Percentiles rank a stretch among this genome's conserved stretches.
Conservation (phyloP, 371 early-diverging fungal species). For the Smittium culicis region DNA sequence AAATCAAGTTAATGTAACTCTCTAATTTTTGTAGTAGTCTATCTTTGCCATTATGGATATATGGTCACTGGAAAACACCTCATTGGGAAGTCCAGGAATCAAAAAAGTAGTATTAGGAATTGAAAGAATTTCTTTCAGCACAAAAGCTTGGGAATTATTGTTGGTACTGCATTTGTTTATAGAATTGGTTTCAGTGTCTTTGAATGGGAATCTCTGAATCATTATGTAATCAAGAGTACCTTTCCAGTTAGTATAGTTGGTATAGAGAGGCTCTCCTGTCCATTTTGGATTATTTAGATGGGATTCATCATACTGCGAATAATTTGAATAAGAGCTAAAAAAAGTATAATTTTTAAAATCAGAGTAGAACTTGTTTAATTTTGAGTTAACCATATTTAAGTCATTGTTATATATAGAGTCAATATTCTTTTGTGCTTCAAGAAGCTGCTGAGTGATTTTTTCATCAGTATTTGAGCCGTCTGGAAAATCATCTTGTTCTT, state of each 20-base stretch:
- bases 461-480: neutral
- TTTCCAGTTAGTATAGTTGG: constrained; percentile 36
- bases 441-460: neutral
- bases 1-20: too few species aligned
- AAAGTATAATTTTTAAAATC: constrained; percentile 12
- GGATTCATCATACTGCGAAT: constrained; percentile 20
- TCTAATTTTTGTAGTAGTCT: neutral
- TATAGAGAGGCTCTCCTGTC: constrained; percentile 38
- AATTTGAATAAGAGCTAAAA: constrained; percentile 22
- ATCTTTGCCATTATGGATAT: constrained; percentile 28
- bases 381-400: constrained; percentile 13
- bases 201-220: constrained; percentile 9
- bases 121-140: constrained; percentile 21
- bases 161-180: neutral
- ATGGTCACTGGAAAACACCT: constrained; percentile 37
- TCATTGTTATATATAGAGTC: constrained; percentile 19
- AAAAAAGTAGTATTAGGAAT: constrained; percentile 26
- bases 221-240: constrained; percentile 43
- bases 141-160: neutral
- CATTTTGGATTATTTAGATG: constrained; percentile 21
- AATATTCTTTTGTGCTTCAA: constrained; percentile 14
- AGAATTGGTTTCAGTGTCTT: constrained; percentile 1
- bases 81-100: constrained; percentile 40
- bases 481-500: neutral
- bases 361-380: constrained; percentile 16